These are phyloP conservation scores for Lipomyces japonicus DNA, from an alignment of 805 yeast genomes.

Conservation along the genomic window DNA sequence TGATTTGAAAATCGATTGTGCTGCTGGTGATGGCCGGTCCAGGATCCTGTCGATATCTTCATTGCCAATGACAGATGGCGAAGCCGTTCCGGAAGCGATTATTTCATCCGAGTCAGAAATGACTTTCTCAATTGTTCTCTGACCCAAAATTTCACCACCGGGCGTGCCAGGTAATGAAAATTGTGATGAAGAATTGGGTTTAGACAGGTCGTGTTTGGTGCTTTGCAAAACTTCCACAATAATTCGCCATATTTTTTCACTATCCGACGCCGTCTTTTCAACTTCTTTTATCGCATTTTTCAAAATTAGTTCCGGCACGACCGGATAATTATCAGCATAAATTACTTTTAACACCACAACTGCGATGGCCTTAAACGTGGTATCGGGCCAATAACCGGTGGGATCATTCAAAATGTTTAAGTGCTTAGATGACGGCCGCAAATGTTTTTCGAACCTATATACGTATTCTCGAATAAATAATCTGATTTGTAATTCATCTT, in stretches of 20 bases:
- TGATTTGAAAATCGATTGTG: conserved; percentile 14
- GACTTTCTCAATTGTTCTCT: neutral
- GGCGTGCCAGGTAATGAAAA: neutral
- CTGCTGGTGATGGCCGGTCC: neutral
- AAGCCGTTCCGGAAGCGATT: conserved; percentile 6
- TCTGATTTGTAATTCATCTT: conserved; percentile 36
- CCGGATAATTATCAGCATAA: conserved; percentile 35
- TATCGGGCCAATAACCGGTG: conserved; percentile 38
- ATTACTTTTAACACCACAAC: conserved; percentile 35
- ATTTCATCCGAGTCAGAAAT: neutral
- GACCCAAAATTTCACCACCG: neutral
- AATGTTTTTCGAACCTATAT: conserved; percentile 39
- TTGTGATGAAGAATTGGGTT: neutral
- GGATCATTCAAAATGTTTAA: conserved; percentile 38
- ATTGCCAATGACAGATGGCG: conserved; percentile 7
- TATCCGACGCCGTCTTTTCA: conserved; percentile 37
- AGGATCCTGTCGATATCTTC: neutral
- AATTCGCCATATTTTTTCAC: conserved; percentile 36
- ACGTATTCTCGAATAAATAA: conserved; percentile 40
- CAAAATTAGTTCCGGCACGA: conserved; percentile 26
- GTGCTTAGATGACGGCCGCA: conserved; percentile 38
- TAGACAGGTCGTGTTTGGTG: neutral
- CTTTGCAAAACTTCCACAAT: conserved; percentile 29
- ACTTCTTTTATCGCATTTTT: conserved; percentile 33
- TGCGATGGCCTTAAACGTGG: conserved; percentile 37